These are phyloP conservation scores for Thelephora terrestris DNA, from an alignment of 1,284 basidiomycete species.

Conservation along the genomic window DNA sequence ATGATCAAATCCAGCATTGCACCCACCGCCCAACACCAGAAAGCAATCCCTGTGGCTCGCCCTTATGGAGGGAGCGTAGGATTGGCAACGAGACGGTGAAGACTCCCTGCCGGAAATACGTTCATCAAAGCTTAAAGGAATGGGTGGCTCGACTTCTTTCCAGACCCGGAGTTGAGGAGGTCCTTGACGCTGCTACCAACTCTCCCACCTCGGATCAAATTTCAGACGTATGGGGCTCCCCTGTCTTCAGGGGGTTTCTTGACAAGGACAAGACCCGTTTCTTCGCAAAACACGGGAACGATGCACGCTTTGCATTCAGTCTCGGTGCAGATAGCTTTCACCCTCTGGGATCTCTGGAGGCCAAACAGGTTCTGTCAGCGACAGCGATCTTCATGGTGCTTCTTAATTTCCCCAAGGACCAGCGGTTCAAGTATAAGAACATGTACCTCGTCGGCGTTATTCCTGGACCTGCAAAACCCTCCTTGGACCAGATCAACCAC, in stretches of 20 bases:
- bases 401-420: conserved; percentile 19
- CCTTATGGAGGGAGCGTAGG: not conserved
- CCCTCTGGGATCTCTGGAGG: conserved; percentile 9
- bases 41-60: not conserved
- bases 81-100: not conserved
- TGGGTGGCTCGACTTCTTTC: conserved; percentile 21
- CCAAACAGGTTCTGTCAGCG: conserved; percentile 8
- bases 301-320: conserved; percentile 2
- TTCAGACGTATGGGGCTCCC: conserved; percentile 12
- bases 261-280: conserved; percentile 8
- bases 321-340: conserved; percentile 15
- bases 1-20: not conserved
- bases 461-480: conserved; percentile 28
- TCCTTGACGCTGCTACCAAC: conserved; percentile 15
- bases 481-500: conserved; percentile 23
- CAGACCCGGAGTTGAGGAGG: conserved; percentile 17
- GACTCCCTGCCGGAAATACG: not conserved
- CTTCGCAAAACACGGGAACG: conserved; percentile 6
- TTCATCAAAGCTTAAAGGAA: conserved; percentile 19
- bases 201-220: not conserved
- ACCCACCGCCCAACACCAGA: not conserved
- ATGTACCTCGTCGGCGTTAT: too few species aligned
- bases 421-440: conserved; percentile 15
- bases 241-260: conserved; percentile 7
- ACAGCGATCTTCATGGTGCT: conserved; percentile 15